phyloP scores from a whole-genome alignment of 2,329 filamentous ascomycete genomes.

The Emmonsia crescens region DNA sequence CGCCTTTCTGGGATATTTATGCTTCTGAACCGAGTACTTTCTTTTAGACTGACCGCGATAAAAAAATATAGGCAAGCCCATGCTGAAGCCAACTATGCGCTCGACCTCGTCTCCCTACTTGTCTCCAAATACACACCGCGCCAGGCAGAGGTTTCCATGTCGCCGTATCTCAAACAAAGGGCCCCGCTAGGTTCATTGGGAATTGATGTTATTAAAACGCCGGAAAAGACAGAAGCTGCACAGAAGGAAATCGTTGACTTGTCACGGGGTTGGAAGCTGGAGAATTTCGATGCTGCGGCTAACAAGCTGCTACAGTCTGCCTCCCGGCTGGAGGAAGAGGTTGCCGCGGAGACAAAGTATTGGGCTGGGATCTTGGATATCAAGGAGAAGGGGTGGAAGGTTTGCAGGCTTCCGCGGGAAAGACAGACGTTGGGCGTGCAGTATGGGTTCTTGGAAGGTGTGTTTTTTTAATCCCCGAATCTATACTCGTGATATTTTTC shows the following conservation, averaged over 20 bases:
- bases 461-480: conserved; percentile 9
- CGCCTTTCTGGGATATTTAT: neutral
- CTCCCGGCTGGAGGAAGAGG: conserved; percentile 61
- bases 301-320: conserved; percentile 64
- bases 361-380: conserved; percentile 80
- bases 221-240: conserved; percentile 47
- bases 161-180: conserved; percentile 55
- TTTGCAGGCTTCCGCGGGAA: conserved; percentile 66
- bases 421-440: conserved; percentile 68
- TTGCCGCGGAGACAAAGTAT: conserved; percentile 69
- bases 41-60: neutral
- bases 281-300: conserved; percentile 63
- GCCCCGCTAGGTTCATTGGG: conserved; percentile 67
- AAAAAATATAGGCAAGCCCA: conserved; percentile 31
- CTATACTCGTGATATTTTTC: neutral
- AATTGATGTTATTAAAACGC: conserved; percentile 52
- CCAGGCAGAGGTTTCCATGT: conserved; percentile 59
- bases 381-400: conserved; percentile 73
- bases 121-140: conserved; percentile 70
- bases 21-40: neutral
- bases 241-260: conserved; percentile 44
- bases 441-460: conserved; percentile 76
- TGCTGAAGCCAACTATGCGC: conserved; percentile 48
- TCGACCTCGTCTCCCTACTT: conserved; percentile 75
- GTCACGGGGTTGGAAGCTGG: conserved; percentile 62